Evolutionary conservation across 495 filamentous ascomycete species (phyloP), one percentile per base, ranked within the genome.

Genomic region (Gamarada debralockiae): DNA sequence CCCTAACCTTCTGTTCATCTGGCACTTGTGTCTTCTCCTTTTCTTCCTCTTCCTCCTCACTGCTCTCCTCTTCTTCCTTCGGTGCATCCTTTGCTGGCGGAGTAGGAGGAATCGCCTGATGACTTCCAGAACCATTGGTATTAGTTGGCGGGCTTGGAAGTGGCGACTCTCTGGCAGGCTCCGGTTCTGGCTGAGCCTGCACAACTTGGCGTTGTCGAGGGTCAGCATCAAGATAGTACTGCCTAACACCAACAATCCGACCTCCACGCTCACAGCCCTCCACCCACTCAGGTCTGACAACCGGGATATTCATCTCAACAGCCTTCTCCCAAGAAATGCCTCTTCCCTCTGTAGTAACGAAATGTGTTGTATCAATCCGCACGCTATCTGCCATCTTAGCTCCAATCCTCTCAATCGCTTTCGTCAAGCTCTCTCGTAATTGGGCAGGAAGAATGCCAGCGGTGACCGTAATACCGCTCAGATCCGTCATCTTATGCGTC

Each of bases 401-500:
- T 31, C 95, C 93, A 53, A 99, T 95, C 49, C 90, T 78, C 57
- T 95, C 85, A 18, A 96, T 75, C 3, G 91, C 86, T 17, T 74
- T 76, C 18, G 78, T 71, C 0, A 99, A 79, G 37, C 77, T 82
- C 50, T 96, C 91, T 56, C 84, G 80, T 40, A 85, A 77, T 27
- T 83, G 77, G 5, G 86, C 73, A 2, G 90, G 87, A 55, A 99
- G 75, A 52, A 95, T 79, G 17, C 93, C 93, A 4, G 90, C 86
- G 12, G 92, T 97, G 50, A 99, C 87, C 10, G 95, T 97, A 66
- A 99, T 95, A 42, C 93, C 93, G 48, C 85, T 89, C 42, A 99
- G 75, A 69, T 99, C 93, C 23, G 93, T 97, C 95, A 97, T 97
- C 75, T 97, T 96, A 72, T 97, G 95, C 38, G 93, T 99, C 56